A percentile compares a stretch with the other conserved stretches of the same genome.
phyloP scores from a whole-genome alignment of 192 early-diverging fungal genomes.

The Cetraspora pellucida region DNA sequence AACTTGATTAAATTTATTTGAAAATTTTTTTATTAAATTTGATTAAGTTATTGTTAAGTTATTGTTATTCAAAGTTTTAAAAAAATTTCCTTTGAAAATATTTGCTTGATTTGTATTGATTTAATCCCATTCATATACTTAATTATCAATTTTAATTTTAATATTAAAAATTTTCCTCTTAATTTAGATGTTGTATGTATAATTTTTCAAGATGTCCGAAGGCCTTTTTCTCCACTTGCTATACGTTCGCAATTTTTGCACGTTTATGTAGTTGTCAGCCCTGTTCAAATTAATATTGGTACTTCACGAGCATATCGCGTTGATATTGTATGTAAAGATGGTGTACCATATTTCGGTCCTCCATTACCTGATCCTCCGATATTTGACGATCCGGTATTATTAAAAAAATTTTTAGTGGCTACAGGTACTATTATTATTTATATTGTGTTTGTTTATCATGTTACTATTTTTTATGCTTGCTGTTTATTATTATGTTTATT shows the following conservation, averaged over 20 bases:
- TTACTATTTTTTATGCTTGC: neutral
- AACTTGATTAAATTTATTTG: no score
- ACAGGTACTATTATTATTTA: slow-evolving; percentile 3
- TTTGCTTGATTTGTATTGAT: no score
- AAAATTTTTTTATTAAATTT: no score
- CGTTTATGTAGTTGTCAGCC: slow-evolving; percentile 56
- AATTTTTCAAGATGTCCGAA: slow-evolving; percentile 56
- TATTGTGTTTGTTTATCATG: neutral
- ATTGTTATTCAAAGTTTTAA: no score
- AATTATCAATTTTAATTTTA: neutral
- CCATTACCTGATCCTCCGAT: slow-evolving; percentile 48
- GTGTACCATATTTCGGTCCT: slow-evolving; percentile 58
- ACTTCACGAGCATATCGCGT: slow-evolving; percentile 33
- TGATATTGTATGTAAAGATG: slow-evolving; percentile 44
- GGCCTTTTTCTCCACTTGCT: slow-evolving; percentile 55
- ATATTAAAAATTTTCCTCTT: neutral
- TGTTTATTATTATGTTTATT: neutral
- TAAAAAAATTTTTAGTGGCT: slow-evolving; percentile 42
- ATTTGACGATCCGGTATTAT: slow-evolving; percentile 43
- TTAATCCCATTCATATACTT: neutral
- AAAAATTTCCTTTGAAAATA: no score
- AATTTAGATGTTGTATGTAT: slow-evolving; percentile 57
- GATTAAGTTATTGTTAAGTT: no score
- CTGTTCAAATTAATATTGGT: neutral
- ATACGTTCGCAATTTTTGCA: slow-evolving; percentile 64